Evolutionary conservation across 805 yeast species (phyloP), one percentile per base, ranked within the genome.

Genomic region (Candida oleophila): DNA sequence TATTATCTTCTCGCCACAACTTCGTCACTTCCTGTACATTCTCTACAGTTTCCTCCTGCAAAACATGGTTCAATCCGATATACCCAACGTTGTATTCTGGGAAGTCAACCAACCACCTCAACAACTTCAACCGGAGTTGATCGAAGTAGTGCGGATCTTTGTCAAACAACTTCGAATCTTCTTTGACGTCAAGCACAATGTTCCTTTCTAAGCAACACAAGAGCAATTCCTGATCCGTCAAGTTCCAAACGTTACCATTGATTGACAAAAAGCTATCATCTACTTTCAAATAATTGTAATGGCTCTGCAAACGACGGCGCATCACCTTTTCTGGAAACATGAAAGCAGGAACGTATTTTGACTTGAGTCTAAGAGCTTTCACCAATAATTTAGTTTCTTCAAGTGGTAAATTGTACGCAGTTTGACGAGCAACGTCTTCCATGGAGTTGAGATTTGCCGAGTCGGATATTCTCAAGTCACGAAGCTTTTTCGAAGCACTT

Each of bases 171-270:
- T 54, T 47, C 14, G 53, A 28, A 22, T 56, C 62, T 45, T 37
- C 44, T 47, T 49, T 63, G 49, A 71, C 54, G 48, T 71, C 69
- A 3, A 35, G 43, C 14, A 81, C 67, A 38, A 85, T 61, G 22
- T 81, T 82, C 47, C 90, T 70, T 49, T 80, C 82, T 36, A 81
- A 53, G 50, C 86, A 77, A 4, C 81, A 76, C 39, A 70, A 61
- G 2, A 81, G 64, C 32, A 84, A 57, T 58, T 85, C 90, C 48
- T 69, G 69, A 22, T 68, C 64, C 32, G 69, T 61, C 46, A 85
- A 54, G 38, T 64, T 59, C 74, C 81, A 73, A 0, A 81, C 67
- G 36, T 70, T 70, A 3, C 75, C 76, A 11, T 39, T 22, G 1
- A 75, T 76, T 32, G 62, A 50, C 34, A 71, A 51, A 48, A 59